Conservation (phyloP, 345 rosid species). For the Rubroshorea leprosula region DNA sequence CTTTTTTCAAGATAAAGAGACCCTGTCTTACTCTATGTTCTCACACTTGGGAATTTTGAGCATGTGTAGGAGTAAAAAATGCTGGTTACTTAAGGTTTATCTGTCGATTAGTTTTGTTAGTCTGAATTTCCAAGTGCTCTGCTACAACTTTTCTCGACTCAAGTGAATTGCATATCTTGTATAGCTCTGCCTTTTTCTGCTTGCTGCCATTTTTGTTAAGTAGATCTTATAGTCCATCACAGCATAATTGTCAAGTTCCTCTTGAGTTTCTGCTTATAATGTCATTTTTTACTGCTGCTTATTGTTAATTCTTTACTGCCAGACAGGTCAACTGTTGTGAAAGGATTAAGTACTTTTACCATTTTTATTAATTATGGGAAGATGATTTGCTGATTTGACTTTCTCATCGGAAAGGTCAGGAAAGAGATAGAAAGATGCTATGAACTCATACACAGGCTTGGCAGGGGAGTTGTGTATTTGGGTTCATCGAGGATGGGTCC, state of each 20-base stretch:
- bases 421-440: conserved; percentile 72
- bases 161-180: no score
- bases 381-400: conserved; percentile 17
- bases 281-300: no score
- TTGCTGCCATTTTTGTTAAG: not conserved
- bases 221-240: not conserved
- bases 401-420: conserved; percentile 56
- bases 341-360: not conserved
- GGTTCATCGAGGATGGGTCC: conserved; percentile 85
- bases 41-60: no score
- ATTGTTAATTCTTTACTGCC: no score
- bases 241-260: not conserved
- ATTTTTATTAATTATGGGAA: not conserved
- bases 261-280: not conserved
- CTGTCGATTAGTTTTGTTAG: no score
- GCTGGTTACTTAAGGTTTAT: no score
- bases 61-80: no score
- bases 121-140: no score
- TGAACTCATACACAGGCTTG: conserved; percentile 59
- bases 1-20: no score
- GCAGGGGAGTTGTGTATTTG: conserved; percentile 80
- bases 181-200: not conserved
- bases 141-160: no score
- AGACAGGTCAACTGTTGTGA: not conserved
- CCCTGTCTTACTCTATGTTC: no score